These are phyloP conservation scores for Neofusicoccum sp. DNA, from an alignment of 2,329 filamentous ascomycete genomes.

Conservation along the genomic window DNA sequence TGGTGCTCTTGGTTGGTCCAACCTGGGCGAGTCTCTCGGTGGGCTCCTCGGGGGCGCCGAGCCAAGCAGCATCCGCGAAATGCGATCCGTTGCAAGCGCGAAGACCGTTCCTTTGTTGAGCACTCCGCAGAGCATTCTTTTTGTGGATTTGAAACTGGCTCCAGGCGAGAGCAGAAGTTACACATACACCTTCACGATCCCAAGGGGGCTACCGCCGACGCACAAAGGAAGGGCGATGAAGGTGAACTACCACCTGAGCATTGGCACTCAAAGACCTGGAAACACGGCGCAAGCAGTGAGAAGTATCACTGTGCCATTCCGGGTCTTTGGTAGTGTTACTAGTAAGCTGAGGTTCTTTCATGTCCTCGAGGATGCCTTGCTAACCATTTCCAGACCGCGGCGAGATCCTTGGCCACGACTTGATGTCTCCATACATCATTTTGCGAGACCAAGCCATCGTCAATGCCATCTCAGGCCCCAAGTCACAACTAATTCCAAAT, in stretches of 20 bases:
- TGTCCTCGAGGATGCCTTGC: slow-evolving; percentile 12
- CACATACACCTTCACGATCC: slow-evolving; percentile 81
- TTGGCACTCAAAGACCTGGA: slow-evolving; percentile 85
- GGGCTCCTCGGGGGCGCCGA: slow-evolving; percentile 84
- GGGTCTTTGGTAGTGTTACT: slow-evolving; percentile 90
- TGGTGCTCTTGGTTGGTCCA: slow-evolving; percentile 82
- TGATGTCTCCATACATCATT: slow-evolving; percentile 91
- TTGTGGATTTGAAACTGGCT: slow-evolving; percentile 83
- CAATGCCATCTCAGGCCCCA: slow-evolving; percentile 39
- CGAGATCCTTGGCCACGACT: slow-evolving; percentile 85
- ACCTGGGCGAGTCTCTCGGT: slow-evolving; percentile 81
- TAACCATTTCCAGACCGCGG: slow-evolving; percentile 58
- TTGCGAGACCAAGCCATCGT: slow-evolving; percentile 75
- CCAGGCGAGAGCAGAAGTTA: slow-evolving; percentile 88
- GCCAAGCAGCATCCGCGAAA: slow-evolving; percentile 90
- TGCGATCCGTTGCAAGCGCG: slow-evolving; percentile 82
- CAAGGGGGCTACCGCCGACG: slow-evolving; percentile 83
- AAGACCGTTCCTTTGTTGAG: slow-evolving; percentile 89
- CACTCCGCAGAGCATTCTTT: slow-evolving; percentile 91
- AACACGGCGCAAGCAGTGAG: slow-evolving; percentile 73
- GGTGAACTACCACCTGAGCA: slow-evolving; percentile 83
- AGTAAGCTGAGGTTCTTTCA: slow-evolving; percentile 38
- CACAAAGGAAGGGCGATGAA: slow-evolving; percentile 93
- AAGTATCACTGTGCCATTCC: slow-evolving; percentile 89
- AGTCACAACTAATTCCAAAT: slow-evolving; percentile 21